Evolutionary conservation across 805 yeast species (phyloP).

Genomic region (Ogataea neopini): DNA sequence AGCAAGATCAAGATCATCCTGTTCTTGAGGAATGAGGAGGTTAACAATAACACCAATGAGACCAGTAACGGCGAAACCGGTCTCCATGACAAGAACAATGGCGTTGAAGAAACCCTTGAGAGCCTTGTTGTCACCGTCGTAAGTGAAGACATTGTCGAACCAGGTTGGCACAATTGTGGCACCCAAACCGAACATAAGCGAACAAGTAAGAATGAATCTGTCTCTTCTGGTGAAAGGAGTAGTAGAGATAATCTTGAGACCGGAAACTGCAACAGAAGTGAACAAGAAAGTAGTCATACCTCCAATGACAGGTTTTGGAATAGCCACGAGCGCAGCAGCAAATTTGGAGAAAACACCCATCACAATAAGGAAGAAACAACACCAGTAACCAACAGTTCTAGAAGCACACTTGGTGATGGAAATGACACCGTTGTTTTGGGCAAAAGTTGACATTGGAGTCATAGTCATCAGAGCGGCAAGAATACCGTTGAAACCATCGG

Average conservation of each 20-base stretch:
- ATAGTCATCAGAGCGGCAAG: constrained; percentile 76
- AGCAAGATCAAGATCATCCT: constrained; percentile 48
- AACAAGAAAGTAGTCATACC: constrained; percentile 74
- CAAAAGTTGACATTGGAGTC: constrained; percentile 91
- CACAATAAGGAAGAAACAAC: constrained; percentile 64
- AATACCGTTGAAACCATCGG: constrained; percentile 82
- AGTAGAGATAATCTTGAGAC: constrained; percentile 53
- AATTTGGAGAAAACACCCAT: constrained; percentile 90
- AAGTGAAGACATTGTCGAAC: constrained; percentile 52
- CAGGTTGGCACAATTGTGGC: constrained; percentile 47
- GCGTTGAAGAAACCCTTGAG: constrained; percentile 53
- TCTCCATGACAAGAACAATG: constrained; percentile 55
- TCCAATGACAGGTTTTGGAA: constrained; percentile 78
- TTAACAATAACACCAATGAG: constrained; percentile 53
- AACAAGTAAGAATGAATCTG: constrained; percentile 52
- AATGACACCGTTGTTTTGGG: constrained; percentile 94
- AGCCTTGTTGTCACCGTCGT: constrained; percentile 44
- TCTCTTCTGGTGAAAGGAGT: constrained; percentile 59
- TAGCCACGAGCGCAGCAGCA: constrained; percentile 85
- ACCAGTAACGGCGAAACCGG: constrained; percentile 58
- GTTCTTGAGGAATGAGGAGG: constrained; percentile 48
- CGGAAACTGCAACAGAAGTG: constrained; percentile 60
- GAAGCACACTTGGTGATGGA: constrained; percentile 91
- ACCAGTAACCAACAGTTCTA: constrained; percentile 61
- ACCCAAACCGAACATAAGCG: constrained; percentile 54